phyloP scores from a whole-genome alignment of 257 asterid genomes.

The Capsicum rhomboideum region DNA sequence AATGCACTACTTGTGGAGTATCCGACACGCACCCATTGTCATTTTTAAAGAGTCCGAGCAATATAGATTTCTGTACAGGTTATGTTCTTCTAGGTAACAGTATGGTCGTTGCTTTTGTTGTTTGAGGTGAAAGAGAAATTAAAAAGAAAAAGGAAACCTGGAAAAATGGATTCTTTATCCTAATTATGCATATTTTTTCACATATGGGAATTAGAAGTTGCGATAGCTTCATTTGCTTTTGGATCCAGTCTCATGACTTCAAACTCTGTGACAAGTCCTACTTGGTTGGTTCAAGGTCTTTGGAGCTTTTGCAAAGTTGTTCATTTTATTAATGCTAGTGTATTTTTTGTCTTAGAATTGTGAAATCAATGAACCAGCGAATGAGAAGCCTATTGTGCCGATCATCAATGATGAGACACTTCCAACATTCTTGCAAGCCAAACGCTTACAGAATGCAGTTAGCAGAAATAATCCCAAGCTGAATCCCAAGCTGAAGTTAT shows the following conservation, averaged over 20 bases:
- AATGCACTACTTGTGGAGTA: too few species aligned
- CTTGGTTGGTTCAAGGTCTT: not conserved
- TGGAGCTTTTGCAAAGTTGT: not conserved
- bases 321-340: not conserved
- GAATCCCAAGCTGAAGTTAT: slow-evolving; percentile 57
- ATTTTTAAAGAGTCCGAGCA: too few species aligned
- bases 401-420: slow-evolving; percentile 45
- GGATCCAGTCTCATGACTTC: not conserved
- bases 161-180: not conserved
- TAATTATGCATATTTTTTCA: not conserved
- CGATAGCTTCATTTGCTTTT: not conserved
- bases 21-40: too few species aligned
- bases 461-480: slow-evolving; percentile 33
- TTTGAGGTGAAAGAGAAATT: not conserved
- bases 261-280: not conserved
- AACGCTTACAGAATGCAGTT: slow-evolving; percentile 37
- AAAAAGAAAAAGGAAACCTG: not conserved
- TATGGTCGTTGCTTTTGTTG: not conserved
- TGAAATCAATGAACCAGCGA: slow-evolving; percentile 47
- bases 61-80: not conserved
- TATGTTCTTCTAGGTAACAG: not conserved
- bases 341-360: slow-evolving; percentile 41
- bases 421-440: slow-evolving; percentile 58
- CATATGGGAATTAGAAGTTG: not conserved
- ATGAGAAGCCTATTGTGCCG: slow-evolving; percentile 71